Evolutionary conservation across 164 flowering plant species (phyloP).

Genomic region (Amborella trichopoda): DNA sequence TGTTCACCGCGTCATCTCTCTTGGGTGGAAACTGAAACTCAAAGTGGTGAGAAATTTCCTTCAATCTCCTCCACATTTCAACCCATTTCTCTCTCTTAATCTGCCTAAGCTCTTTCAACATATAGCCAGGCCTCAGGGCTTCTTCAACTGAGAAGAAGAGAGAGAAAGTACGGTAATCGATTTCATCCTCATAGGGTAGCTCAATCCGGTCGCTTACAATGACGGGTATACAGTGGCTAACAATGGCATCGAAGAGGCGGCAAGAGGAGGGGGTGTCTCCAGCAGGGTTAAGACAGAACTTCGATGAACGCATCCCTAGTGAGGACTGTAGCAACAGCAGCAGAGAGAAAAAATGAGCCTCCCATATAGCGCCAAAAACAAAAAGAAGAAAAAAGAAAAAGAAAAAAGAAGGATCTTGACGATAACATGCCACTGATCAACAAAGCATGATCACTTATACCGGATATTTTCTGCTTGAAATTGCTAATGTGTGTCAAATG

Average conservation of each 20-base stretch:
- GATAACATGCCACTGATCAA: too few species aligned
- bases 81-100: conserved; percentile 66
- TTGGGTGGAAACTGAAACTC: conserved; percentile 83
- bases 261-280: conserved; percentile 98
- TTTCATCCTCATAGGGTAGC: conserved; percentile 86
- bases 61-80: conserved; percentile 74
- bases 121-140: conserved; percentile 58
- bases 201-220: conserved; percentile 89
- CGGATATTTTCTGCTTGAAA: neutral
- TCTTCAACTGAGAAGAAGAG: conserved; percentile 73
- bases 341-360: neutral
- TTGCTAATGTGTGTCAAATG: too few species aligned
- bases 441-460: neutral
- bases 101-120: conserved; percentile 49
- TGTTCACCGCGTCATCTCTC: conserved; percentile 69
- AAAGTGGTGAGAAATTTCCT: conserved; percentile 60
- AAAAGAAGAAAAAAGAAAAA: conserved; percentile 2
- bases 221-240: conserved; percentile 94
- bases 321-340: conserved; percentile 39
- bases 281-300: conserved; percentile 91
- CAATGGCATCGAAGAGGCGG: conserved; percentile 94
- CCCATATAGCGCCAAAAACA: too few species aligned
- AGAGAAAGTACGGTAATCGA: conserved; percentile 73
- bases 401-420: neutral
- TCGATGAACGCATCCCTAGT: conserved; percentile 77